Evolutionary conservation across 176 grass and related monocot species (phyloP).

Genomic region (Oryza glumipatula): DNA sequence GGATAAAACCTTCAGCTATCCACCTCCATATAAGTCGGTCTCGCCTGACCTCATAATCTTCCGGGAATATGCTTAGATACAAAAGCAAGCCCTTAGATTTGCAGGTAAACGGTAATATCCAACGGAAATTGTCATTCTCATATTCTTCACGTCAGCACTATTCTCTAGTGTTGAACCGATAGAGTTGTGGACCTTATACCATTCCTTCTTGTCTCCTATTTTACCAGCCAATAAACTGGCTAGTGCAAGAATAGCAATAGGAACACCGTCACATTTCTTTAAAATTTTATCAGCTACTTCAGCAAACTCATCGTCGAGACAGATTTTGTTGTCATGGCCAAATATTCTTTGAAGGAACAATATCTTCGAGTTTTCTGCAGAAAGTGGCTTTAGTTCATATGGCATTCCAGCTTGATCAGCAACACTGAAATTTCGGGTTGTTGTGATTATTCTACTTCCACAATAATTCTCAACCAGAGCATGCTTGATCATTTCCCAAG

Average conservation of each 20-base stretch:
- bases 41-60: conserved; percentile 18
- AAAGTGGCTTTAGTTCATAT: conserved; percentile 27
- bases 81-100: conserved; percentile 8
- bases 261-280: conserved; percentile 4
- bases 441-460: conserved; percentile 25
- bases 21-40: conserved; percentile 24
- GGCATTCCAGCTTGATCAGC: not conserved
- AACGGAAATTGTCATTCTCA: not conserved
- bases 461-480: not conserved
- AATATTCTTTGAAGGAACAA: conserved; percentile 7
- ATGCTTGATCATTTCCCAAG: conserved; percentile 11
- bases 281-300: not conserved
- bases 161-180: conserved; percentile 1
- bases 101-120: conserved; percentile 18
- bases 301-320: not conserved
- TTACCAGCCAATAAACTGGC: not conserved
- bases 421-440: not conserved
- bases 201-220: not conserved
- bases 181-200: not conserved
- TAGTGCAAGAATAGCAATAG: not conserved
- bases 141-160: not conserved
- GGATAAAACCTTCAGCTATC: conserved; percentile 22
- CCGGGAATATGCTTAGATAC: conserved; percentile 8
- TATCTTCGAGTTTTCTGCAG: not conserved
- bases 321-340: not conserved